Conservation (phyloP, 495 filamentous ascomycete genomes). For the Diplogelasinospora grovesii region DNA sequence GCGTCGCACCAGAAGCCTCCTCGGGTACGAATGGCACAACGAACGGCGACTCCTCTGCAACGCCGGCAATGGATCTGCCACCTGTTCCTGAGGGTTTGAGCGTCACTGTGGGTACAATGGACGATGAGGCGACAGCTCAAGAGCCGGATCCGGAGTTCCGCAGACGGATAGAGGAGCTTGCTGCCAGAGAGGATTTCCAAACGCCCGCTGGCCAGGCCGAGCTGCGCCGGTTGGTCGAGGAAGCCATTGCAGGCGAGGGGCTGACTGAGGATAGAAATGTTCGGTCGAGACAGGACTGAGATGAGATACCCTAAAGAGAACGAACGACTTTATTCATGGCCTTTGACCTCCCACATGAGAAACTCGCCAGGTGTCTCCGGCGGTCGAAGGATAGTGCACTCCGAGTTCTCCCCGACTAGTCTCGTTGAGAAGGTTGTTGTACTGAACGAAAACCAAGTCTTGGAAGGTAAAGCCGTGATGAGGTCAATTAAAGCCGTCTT, state of each 20-base stretch:
- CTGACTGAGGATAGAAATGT: constrained; percentile 54
- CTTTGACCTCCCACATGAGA: constrained; percentile 48
- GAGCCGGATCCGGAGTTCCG: constrained; percentile 65
- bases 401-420: constrained; percentile 32
- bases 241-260: constrained; percentile 54
- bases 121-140: constrained; percentile 50
- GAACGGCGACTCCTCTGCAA: constrained; percentile 9
- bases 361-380: constrained; percentile 41
- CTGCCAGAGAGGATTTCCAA: constrained; percentile 64
- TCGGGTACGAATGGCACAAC: constrained; percentile 22
- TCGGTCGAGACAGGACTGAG: constrained; percentile 51
- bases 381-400: constrained; percentile 41
- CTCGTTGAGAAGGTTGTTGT: constrained; percentile 40
- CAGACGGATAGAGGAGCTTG: constrained; percentile 69
- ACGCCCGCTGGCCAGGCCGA: constrained; percentile 62
- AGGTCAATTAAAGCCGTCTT: constrained; percentile 33
- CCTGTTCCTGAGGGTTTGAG: constrained; percentile 60
- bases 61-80: constrained; percentile 21
- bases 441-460: constrained; percentile 45
- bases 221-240: constrained; percentile 61
- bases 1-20: constrained; percentile 35
- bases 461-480: constrained; percentile 32
- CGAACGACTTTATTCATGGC: constrained; percentile 29
- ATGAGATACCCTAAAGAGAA: constrained; percentile 22
- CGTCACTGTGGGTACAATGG: constrained; percentile 60